A percentile compares a stretch with the other conserved stretches of the same genome.
Conservation (phyloP, 2,329 filamentous ascomycete genomes). For the Colletotrichum trifolii region DNA sequence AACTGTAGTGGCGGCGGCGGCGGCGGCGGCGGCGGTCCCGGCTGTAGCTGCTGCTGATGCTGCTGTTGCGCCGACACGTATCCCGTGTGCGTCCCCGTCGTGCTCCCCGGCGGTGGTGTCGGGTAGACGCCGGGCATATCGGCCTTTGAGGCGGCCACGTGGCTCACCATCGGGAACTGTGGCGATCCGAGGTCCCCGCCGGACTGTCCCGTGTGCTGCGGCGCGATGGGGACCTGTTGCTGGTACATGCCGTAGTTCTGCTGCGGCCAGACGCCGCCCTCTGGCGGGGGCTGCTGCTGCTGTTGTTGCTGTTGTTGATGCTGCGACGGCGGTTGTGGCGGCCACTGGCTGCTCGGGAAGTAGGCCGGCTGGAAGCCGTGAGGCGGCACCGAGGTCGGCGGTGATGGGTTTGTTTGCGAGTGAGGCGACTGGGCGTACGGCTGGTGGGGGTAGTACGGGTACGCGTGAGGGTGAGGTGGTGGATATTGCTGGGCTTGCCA, state of each 20-base stretch:
- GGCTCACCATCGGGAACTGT: slow-evolving; percentile 37
- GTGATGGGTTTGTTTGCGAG: slow-evolving; percentile 30
- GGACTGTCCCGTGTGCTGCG: slow-evolving; percentile 36
- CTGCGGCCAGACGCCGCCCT: slow-evolving; percentile 34
- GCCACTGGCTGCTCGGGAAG: slow-evolving; percentile 31
- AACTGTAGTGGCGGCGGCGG: neutral
- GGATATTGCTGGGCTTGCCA: slow-evolving; percentile 32
- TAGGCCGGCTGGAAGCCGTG: slow-evolving; percentile 33
- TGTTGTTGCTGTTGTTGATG: slow-evolving; percentile 11
- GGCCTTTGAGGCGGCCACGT: slow-evolving; percentile 30
- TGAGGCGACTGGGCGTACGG: slow-evolving; percentile 34
- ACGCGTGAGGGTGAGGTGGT: slow-evolving; percentile 30
- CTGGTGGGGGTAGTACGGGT: slow-evolving; percentile 35
- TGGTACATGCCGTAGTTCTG: slow-evolving; percentile 38
- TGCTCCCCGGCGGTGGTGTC: slow-evolving; percentile 23
- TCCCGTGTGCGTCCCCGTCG: slow-evolving; percentile 5
- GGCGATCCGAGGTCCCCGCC: slow-evolving; percentile 30
- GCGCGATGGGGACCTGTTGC: slow-evolving; percentile 38
- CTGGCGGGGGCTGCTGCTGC: slow-evolving; percentile 21
- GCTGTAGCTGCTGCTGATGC: neutral
- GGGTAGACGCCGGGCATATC: slow-evolving; percentile 27
- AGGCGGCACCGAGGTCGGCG: slow-evolving; percentile 29
- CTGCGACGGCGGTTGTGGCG: slow-evolving; percentile 23
- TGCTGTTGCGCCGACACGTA: slow-evolving; percentile 6
- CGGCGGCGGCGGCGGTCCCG: neutral